Percentiles rank a stretch among this genome's conserved stretches.
Conservation (phyloP, 768 basidiomycete species). For the Clavulina sp. region DNA sequence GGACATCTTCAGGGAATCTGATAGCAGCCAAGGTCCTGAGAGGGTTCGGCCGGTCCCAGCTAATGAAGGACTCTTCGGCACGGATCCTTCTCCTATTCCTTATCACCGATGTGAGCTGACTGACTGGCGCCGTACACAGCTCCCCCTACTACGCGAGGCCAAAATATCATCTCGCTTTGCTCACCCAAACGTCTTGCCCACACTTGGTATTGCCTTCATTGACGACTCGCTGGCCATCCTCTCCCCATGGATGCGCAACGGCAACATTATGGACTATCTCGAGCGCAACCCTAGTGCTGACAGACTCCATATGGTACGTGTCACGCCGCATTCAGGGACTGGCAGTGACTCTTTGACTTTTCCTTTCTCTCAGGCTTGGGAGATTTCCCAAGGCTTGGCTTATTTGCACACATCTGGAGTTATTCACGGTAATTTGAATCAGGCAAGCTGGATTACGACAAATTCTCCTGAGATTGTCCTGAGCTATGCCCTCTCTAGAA, state of each 20-base stretch:
- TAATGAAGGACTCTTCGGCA: background rate
- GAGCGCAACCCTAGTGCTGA: background rate
- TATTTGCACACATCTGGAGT: slow-evolving; percentile 1
- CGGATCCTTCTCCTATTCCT: background rate
- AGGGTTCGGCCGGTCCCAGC: background rate
- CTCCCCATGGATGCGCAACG: background rate
- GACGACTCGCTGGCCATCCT: background rate
- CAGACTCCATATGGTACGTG: background rate
- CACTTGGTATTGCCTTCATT: background rate
- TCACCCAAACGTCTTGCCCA: background rate
- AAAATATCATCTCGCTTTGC: background rate
- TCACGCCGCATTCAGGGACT: background rate
- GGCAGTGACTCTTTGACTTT: background rate
- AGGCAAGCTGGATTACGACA: background rate
- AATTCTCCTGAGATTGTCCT: background rate
- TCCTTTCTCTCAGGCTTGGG: background rate
- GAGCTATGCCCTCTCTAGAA: background rate
- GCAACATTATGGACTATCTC: background rate
- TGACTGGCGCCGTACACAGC: background rate
- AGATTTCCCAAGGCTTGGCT: background rate
- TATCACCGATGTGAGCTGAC: background rate
- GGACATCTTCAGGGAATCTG: background rate
- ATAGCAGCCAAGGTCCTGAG: background rate
- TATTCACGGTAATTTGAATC: slow-evolving; percentile 2
- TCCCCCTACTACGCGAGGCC: background rate